Evolutionary conservation across 2,329 filamentous ascomycete genomes (phyloP).

Genomic region (Macrophomina pseudophaseolina): DNA sequence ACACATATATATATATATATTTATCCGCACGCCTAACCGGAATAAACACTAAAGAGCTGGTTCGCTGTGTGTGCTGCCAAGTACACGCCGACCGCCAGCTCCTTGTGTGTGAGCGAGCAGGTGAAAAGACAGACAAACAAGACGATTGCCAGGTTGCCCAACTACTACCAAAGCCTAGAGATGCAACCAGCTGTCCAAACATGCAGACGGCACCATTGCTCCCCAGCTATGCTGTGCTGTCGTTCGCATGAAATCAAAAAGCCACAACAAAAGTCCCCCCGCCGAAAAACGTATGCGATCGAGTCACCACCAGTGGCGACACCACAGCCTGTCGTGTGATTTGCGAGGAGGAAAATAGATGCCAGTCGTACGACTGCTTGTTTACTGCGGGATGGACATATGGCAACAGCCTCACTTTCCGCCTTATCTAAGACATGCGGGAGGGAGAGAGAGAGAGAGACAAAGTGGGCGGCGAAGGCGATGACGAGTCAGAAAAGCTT

Average conservation of each 20-base stretch:
- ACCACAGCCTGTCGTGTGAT: slow-evolving; percentile 3
- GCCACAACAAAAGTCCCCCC: not conserved
- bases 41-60: too few relatives aligned
- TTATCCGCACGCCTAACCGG: too few relatives aligned
- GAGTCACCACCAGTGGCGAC: not conserved
- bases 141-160: too few relatives aligned
- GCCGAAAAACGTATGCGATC: not conserved
- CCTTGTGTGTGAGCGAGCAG: too few relatives aligned
- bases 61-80: too few relatives aligned
- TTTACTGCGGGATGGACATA: not conserved
- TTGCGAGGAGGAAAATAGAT: too few relatives aligned
- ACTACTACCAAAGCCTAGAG: too few relatives aligned
- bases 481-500: slow-evolving; percentile 1
- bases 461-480: not conserved
- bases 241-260: not conserved
- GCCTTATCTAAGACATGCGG: not conserved
- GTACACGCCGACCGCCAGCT: too few relatives aligned
- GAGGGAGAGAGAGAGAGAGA: too few relatives aligned
- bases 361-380: too few relatives aligned
- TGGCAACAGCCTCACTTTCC: slow-evolving; percentile 8
- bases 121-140: too few relatives aligned
- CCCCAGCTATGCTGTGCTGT: not conserved
- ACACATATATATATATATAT: too few relatives aligned
- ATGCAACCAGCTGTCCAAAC: not conserved
- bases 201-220: not conserved